Evolutionary conservation across 176 grass and related monocot species (phyloP), one percentile per base, ranked within the genome.

Genomic region (Avena sativa): DNA sequence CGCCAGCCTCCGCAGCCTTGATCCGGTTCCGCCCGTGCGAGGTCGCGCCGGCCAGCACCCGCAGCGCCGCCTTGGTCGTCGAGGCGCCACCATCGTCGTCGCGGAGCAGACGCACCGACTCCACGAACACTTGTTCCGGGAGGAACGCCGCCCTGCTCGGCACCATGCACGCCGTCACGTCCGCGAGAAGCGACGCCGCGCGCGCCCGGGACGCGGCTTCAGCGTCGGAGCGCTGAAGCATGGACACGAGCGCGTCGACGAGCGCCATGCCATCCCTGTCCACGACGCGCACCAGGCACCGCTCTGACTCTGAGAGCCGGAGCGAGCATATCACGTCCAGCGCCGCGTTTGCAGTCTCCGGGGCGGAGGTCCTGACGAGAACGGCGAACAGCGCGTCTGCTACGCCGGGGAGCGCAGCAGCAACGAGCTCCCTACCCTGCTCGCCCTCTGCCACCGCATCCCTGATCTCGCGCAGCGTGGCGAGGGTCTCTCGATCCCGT

Each of bases 1-100:
- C 90, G n/a, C 93, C 93, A 43, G 87, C 84, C 38, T 92, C 63
- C 52, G 88, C 92, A 12, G 88, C 88, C 88, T 91, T 98, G 0
- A 94, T 20, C 23, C 87, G 85, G 84, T 95, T 98, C n/a, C 88
- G 91, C 0, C 90, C 90, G 81, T 83, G 88, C 3, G 69, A 4
- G 6, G 88, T 36, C 1, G 90, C 20, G 3, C 58, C 62, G 25
- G 28, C 49, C 1, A 98, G 74, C 12, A 92, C 79, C n/a, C 83
- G 88, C 49, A 98, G 83, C 6, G 90, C 92, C 0, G 93, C 82
- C 91, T 86, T 94, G 7, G 82, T 72, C 61, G 67, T 17, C n/a
- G 67, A 14, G 20, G 14, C 1, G 6, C 7, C 34, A 28, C 8
- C 3, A 8, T 53, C 13, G 7, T 53, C 49, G 47, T 87, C 90